Base-by-base conservation (phyloP, 495 filamentous ascomycete species). In the Penicillium atrosanguineum region DNA sequence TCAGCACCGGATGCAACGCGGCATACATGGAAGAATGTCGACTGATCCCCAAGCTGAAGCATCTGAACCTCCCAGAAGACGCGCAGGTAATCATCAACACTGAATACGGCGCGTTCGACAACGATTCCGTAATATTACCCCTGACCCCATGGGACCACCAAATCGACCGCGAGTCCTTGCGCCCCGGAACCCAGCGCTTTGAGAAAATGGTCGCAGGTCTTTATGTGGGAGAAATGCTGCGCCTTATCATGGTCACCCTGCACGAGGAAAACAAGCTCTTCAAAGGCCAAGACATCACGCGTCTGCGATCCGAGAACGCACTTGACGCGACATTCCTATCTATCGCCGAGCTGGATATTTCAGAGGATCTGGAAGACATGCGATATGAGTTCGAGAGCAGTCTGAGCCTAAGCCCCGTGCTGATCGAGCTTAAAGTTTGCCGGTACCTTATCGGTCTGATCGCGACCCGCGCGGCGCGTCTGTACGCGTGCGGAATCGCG, bases 41-140 rank as follows among this genome's bases (percentile, higher is more conserved):
- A 14, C 85, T 82, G 0, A 87, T 97, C 49, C 90, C 91, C 37
- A 97, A 97, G 74, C 79, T 97, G 18, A 85, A 83, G 15, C 84
- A 88, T 66, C 77, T 87, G 72, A 89, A 89, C 21, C 80, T 97
- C 12, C 86, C 88, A n/a, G 80, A 87, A 1, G 82, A 88, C 38
- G 83, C 84, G 53, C 87, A 83, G 25, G 93, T 97, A 72, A 90
- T 90, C 45, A 97, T 97, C 75, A 97, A 97, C 76, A 96, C 93
- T 70, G 93, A 97, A 72, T 97, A 90, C 81, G 93, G 93, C 45
- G 91, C 93, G 38, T 97, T 97, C 68, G 93, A 97, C 70, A 96
- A 95, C 68, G 88, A 95, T 64, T 84, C 89, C 70, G 76, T 85
- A 43, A 82, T 96, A 39, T 81, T 97, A 8, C 93, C 91, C 5